Evolutionary conservation across 2,329 filamentous ascomycete genomes (phyloP), one percentile per base, ranked within the genome.

Genomic region (Beauveria asiatica): DNA sequence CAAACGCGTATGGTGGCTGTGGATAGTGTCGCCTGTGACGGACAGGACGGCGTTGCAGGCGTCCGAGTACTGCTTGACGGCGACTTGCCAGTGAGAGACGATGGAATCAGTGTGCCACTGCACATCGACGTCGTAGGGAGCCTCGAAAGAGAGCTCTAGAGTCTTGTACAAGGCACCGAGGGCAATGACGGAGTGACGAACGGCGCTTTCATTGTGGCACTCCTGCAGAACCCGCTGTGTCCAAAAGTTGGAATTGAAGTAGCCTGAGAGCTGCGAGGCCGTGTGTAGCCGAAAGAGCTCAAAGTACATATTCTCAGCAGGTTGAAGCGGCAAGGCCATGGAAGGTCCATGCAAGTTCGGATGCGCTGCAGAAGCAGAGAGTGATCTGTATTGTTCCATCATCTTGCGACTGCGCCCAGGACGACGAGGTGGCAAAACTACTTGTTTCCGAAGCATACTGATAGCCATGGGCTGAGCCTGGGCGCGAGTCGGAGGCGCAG

Each of bases 241-340:
- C 85, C 85, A 89, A 67, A 88, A 88, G 1, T 79, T 76, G 21
- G 80, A 82, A 67, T 87, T 83, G 62, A 88, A 88, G 68, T 85
- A 88, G 13, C 86, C 85, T 0, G 85, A 86, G 7, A 88, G 73
- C 66, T 86, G 83, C 51, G 74, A 80, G 1, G 84, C 82, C 0
- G 86, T 87, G 48, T 83, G 82, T 27, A 79, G 75, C 46, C 80
- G 79, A 65, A 88, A 87, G 13, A 86, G 72, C 60, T 84, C 78
- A 66, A 87, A 87, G 65, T 87, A 87, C 53, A 80, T 77, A 19
- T 75, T 77, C 62, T 88, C 84, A 52, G 76, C 73, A 5, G 76
- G 72, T 57, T 75, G 72, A 33, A 86, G 77, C 37, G 13, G 78
- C 72, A 9, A 80, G 80, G 51, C 75, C 75, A 65, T 78, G 75